Base-by-base conservation (phyloP, 2,329 filamentous ascomycete species). In the Metarhizium rileyi region DNA sequence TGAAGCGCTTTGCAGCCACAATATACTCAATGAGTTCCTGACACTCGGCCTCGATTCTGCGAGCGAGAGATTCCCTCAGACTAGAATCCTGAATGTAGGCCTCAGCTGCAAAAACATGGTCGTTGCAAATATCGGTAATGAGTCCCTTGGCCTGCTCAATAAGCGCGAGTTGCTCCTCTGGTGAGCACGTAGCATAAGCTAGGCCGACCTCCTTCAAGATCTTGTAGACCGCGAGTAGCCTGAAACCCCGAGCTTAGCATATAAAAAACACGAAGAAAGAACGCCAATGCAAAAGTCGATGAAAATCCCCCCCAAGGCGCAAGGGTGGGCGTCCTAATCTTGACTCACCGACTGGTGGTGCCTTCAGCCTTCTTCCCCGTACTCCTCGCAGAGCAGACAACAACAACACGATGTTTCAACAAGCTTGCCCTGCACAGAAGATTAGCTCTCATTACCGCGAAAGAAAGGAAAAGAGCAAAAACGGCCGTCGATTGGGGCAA, bases 331-430 rank as follows among this genome's bases (percentile, higher is more conserved):
- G 38, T 9, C 5, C 25, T 14, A 8, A 30, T 16, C 30, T 14
- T 44, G 66, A 78, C 84, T 80, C 71, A 90, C 86, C 90, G 81
- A 70, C 94, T 97, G 35, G 93, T 98, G 52, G 93, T 98, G 53
- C 93, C 93, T 59, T 94, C 89, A 49, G 84, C 81, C 72, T 98
- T 98, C 65, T 91, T 95, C 55, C 89, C 90, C 52, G 87, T 93
- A 70, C 90, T 96, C 65, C 93, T 78, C 40, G 93, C 93, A 53
- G 93, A 98, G 71, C 93, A 98, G 51, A 98, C 91, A 50, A 98
- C 85, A 50, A 90, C 90, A 56, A 96, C 83, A 66, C 84, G 84
- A 63, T 89, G 83, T 50, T 80, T 72, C 49, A 73, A 72, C 49
- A 94, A 69, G 63, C 75, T 69, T 54, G 68, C 57, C 56, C 68